Base-by-base conservation (phyloP, 331 rosid species). In the Erythrophleum ivorense region DNA sequence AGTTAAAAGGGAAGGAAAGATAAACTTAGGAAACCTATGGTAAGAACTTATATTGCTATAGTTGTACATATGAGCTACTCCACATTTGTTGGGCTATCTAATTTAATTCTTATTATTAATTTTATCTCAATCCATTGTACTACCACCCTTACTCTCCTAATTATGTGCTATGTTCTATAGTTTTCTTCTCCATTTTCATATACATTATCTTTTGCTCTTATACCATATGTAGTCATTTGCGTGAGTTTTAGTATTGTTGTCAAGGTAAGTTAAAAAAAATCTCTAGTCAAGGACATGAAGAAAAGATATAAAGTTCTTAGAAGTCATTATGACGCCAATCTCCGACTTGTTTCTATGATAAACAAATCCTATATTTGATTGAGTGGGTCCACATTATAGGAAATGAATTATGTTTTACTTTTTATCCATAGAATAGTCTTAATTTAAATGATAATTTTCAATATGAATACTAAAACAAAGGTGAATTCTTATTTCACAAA, bases 1-100 rank as follows among this genome's bases (percentile, higher is more conserved):
- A 75, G 66, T 88, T 81, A 79, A 86, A 84, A 85, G 86, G 83
- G 86, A 87, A 84, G 86, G 80, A 86, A 90, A 92, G 94, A 94
- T 92, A 90, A 89, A 76, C 76, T 75, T 87, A 83, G 88, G 89
- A 90, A 84, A 71, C 82, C 71, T 67, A 68, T 63, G 84, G 86
- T 80, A 68, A 84, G 86, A 76, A 83, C 74, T 75, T 83, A 85
- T 82, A 84, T 55, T 78, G 53, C 45, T 79, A 83, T 85, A 67
- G 66, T 71, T 91, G 86, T 85, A 63, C 74, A 65, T 84, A 88
- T 19, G 80, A 84, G 82, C 62, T 84, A 70, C 77, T 75, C 72
- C 49, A 68, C 74, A 54, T 83, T 76, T 80, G 78, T 84, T 84
- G 88, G 82, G 81, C 73, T 53, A 65, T 78, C 55, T 40, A 41